Evolutionary conservation across 2,329 filamentous ascomycete species (phyloP), one percentile per base, ranked within the genome.

Genomic region (Dactylellina sp.): DNA sequence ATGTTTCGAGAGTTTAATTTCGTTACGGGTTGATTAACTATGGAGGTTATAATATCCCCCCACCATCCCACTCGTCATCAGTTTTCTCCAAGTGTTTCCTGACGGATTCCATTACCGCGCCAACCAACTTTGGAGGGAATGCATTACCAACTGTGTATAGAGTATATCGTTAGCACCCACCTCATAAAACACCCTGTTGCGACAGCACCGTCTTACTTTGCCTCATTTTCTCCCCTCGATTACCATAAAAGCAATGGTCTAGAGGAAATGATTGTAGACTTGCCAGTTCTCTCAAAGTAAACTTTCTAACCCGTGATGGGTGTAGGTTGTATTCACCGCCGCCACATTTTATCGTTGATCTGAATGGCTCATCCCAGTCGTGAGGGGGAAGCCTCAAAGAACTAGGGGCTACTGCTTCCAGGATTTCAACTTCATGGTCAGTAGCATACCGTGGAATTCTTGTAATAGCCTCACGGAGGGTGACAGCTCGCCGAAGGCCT

Each of bases 211-310:
- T 18, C 39, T 56, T 64, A 72, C 68, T 65, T 52, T 72, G 68
- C 24, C 68, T 59, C 68, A 72, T 72, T 35, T 61, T 72, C 25
- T 72, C 68, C 9, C 68, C 68, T 18, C 50, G 60, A 20, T 72
- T 72, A 4, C 68, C 68, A 28, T 39, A 60, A 42, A 94, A 93
- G 0, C 79, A 79, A 79, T 91, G 89, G 1, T 82, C 79, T 0
- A 81, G 71, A 0, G 90, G 89, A 60, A 95, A 95, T 0, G 88
- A 89, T 75, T 92, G 89, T 0, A 95, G 79, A 3, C 83, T 84
- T 0, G 91, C 90, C 24, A 87, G 84, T 79, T 96, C 92, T 0
- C 89, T 84, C 2, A 87, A 79, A 0, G 89, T 93, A 53, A 90
- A 89, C 0, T 84, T 83, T 0, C 92, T 82, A 1, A 78, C 80